Conservation (phyloP, 2,329 filamentous ascomycete species). For the Fonsecaea nubica region DNA sequence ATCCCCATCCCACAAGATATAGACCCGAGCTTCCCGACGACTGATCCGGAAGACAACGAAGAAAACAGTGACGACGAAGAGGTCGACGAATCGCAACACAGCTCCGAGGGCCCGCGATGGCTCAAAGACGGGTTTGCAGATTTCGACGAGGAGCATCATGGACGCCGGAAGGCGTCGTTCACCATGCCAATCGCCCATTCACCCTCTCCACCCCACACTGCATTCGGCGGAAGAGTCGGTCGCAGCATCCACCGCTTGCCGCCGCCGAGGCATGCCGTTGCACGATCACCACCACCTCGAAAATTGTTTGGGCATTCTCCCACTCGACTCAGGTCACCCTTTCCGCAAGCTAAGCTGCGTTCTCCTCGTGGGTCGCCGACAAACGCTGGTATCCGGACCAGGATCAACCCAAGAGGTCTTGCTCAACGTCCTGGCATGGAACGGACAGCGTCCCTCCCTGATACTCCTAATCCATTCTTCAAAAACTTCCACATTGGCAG, state of each 20-base stretch:
- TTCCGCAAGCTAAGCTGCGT: constrained; percentile 62
- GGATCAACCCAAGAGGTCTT: constrained; percentile 58
- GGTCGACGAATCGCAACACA: constrained; percentile 55
- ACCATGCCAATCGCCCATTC: constrained; percentile 64
- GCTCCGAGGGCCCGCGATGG: constrained; percentile 68
- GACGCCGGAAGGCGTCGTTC: constrained; percentile 52
- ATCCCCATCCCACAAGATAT: constrained; percentile 91
- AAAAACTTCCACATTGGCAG: constrained; percentile 46
- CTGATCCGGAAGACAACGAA: constrained; percentile 85
- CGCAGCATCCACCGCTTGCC: constrained; percentile 30
- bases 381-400: constrained; percentile 44
- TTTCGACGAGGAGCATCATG: constrained; percentile 60
- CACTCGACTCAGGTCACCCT: constrained; percentile 72
- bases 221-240: constrained; percentile 50
- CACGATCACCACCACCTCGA: constrained; percentile 50
- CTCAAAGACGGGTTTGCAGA: constrained; percentile 75
- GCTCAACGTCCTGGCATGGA: constrained; percentile 69
- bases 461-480: constrained; percentile 74
- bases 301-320: constrained; percentile 73
- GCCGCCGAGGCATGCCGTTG: constrained; percentile 34
- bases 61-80: constrained; percentile 70
- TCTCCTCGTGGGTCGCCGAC: constrained; percentile 57
- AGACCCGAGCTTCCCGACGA: constrained; percentile 95
- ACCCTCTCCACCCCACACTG: constrained; percentile 65
- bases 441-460: constrained; percentile 85